These are phyloP conservation scores for Rubus idaeus DNA, from an alignment of 306 rosid species.

Conservation along the genomic window DNA sequence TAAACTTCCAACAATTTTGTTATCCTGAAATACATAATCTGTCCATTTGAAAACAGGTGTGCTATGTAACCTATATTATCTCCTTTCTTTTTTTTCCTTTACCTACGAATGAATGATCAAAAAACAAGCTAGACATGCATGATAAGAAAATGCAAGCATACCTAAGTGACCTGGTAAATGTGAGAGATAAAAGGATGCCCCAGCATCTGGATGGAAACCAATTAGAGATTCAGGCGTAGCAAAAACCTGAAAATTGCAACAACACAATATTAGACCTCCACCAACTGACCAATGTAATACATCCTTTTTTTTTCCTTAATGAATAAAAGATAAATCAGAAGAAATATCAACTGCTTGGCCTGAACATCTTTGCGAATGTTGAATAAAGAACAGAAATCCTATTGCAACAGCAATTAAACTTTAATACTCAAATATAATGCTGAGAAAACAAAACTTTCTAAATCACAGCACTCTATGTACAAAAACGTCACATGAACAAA, in stretches of 20 bases:
- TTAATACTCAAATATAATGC: neutral
- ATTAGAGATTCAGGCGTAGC: conserved; percentile 93
- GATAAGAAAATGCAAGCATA: conserved; percentile 32
- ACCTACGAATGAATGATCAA: conserved; percentile 5
- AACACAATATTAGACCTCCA: neutral
- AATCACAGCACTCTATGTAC: neutral
- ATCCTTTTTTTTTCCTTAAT: neutral
- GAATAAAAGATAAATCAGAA: neutral
- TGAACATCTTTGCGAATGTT: neutral
- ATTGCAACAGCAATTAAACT: neutral
- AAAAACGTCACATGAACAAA: neutral
- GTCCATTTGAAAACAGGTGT: no score
- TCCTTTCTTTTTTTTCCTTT: neutral
- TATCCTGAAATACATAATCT: neutral
- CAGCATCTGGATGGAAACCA: conserved; percentile 98
- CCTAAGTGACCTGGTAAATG: conserved; percentile 88
- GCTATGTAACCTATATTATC: no score
- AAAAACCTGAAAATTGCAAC: conserved; percentile 56
- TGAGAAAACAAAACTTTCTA: neutral
- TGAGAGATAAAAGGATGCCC: conserved; percentile 89
- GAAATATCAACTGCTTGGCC: neutral
- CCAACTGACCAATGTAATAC: neutral
- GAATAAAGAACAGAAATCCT: neutral
- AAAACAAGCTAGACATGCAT: conserved; percentile 15
- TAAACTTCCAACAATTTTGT: neutral